Evolutionary conservation across 345 rosid species (phyloP), one percentile per base, ranked within the genome.

Genomic region (Toxicodendron radicans): DNA sequence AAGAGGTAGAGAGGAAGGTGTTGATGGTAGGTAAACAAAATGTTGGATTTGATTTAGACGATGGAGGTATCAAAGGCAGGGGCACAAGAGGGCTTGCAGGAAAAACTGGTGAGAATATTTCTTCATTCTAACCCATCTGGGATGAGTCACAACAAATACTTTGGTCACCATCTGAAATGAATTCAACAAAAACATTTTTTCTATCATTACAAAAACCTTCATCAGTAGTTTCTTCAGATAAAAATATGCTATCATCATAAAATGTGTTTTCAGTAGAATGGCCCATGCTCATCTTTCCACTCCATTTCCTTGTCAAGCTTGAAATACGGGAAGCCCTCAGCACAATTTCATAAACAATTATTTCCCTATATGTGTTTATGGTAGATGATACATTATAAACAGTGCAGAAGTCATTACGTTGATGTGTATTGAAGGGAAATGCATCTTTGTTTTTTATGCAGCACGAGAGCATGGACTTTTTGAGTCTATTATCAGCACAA

Each of bases 41-140:
- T 6, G 60, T 75, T 69, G 73, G 66, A 45, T 72, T 69, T 33
- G 82, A 81, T 59, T 9, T 78, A 65, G 84, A 78, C 20, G 82
- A 80, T 73, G 80, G 82, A 60, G 78, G 56, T 18, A 76, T 74
- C 57, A 78, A 74, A 75, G 80, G 82, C 60, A 23, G 5, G 46
- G 81, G 79, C 33, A 59, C 77, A 52, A 78, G 76, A 67, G 83
- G 76, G 72, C 53, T 75, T 57, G 62, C 73, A 64, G 76, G 71
- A 27, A 83, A 71, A 71, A 60, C 61, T 66, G 49, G 65, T 38
- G 73, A 69, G 12, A 23, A 23, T 58, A 10, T 10, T 21, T 6
- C 6, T 58, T 30, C 64, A 60, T 71, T 9, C 63, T 21, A 24
- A 0, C 46, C 11, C n/a, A 46, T 33, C 66, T 10, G 20, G 32